Conservation (phyloP, 2,329 filamentous ascomycete genomes). For the Hypoxylon sp. region DNA sequence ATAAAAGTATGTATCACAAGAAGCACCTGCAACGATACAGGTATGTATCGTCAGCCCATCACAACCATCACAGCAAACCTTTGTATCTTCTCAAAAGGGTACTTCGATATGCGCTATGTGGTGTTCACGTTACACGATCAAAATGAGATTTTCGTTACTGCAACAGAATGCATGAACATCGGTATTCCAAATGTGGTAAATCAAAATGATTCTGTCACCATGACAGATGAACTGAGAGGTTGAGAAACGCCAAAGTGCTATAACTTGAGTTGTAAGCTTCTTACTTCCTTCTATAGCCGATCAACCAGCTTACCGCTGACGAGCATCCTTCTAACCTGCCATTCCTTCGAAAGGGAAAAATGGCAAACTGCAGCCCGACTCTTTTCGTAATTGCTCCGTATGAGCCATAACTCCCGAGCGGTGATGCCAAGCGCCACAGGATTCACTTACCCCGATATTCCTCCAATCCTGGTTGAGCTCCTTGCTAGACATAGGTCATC, state of each 20-base stretch:
- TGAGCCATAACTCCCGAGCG: conserved; percentile 34
- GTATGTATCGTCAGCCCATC: conserved; percentile 8
- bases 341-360: conserved; percentile 1
- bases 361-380: conserved; percentile 22
- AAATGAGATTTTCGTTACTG: conserved; percentile 28
- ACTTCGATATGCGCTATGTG: conserved; percentile 25
- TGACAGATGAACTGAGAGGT: conserved; percentile 4
- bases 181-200: conserved; percentile 20
- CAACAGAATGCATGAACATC: conserved; percentile 38
- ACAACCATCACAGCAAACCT: conserved; percentile 10
- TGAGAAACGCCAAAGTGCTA: conserved; percentile 24
- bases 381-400: conserved; percentile 31
- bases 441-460: conserved; percentile 31
- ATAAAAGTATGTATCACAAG: conserved; percentile 8
- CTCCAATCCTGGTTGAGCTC: conserved; percentile 36
- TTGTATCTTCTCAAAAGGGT: conserved; percentile 41
- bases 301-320: conserved; percentile 21
- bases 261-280: conserved; percentile 14
- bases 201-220: conserved; percentile 12
- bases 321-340: conserved; percentile 18
- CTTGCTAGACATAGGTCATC: conserved; percentile 34
- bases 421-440: conserved; percentile 38
- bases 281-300: conserved; percentile 20
- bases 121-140: conserved; percentile 26
- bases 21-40: conserved; percentile 5